These are phyloP conservation scores for Marasmius oreades DNA, from an alignment of 1,284 basidiomycete genomes.

Conservation along the genomic window DNA sequence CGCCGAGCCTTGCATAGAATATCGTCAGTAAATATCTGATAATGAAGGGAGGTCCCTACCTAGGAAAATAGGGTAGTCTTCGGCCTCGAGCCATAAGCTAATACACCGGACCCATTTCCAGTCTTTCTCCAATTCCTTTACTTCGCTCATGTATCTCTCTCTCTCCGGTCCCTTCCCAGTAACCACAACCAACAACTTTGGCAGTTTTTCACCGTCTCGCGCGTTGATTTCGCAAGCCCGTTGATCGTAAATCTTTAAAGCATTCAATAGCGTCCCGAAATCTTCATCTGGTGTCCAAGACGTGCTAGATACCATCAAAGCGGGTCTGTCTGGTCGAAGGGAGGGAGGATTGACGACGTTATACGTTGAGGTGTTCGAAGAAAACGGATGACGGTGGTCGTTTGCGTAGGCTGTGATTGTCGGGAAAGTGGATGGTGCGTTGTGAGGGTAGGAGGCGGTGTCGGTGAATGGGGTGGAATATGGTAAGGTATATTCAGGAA, in stretches of 20 bases:
- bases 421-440: neutral
- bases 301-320: slow-evolving; percentile 88
- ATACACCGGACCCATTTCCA: slow-evolving; percentile 86
- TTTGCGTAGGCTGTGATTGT: slow-evolving; percentile 15
- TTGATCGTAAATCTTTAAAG: slow-evolving; percentile 67
- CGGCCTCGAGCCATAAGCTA: slow-evolving; percentile 84
- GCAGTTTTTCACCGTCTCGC: slow-evolving; percentile 41
- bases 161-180: slow-evolving; percentile 91
- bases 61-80: slow-evolving; percentile 83
- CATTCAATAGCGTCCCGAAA: slow-evolving; percentile 79
- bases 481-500: slow-evolving; percentile 42
- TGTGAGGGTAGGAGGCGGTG: slow-evolving; percentile 14
- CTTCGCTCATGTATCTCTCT: slow-evolving; percentile 67
- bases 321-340: slow-evolving; percentile 71
- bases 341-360: slow-evolving; percentile 36
- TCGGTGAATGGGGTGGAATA: slow-evolving; percentile 65
- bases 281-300: slow-evolving; percentile 99
- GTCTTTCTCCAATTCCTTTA: slow-evolving; percentile 51
- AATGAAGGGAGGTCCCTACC: slow-evolving; percentile 43
- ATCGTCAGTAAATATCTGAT: neutral
- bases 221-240: slow-evolving; percentile 41
- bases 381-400: slow-evolving; percentile 7
- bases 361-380: slow-evolving; percentile 27
- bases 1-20: slow-evolving; percentile 63
- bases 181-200: slow-evolving; percentile 79